These are phyloP conservation scores for Phytophthora meadii DNA, from an alignment of 352 stramenopile genomes.

Conservation along the genomic window DNA sequence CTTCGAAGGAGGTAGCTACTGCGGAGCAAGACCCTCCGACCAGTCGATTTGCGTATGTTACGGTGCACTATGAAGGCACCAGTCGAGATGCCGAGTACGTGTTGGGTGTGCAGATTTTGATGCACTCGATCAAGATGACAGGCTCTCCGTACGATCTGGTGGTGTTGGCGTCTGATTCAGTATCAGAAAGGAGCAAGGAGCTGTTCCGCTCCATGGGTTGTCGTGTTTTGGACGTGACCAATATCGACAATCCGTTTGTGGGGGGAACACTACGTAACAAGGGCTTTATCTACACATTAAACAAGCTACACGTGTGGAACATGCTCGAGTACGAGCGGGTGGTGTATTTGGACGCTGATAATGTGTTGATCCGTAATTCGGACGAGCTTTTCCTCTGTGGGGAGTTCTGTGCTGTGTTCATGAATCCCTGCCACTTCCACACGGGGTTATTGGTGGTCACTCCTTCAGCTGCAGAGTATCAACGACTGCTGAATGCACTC, in stretches of 20 bases:
- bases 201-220: constrained; percentile 86
- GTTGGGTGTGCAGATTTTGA: constrained; percentile 82
- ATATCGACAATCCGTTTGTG: constrained; percentile 90
- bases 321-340: constrained; percentile 91
- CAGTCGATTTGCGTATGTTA: constrained; percentile 86
- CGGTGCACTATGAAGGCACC: constrained; percentile 88
- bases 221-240: constrained; percentile 83
- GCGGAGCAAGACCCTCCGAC: constrained; percentile 27
- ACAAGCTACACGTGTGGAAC: constrained; percentile 92
- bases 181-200: constrained; percentile 75
- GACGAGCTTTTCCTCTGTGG: constrained; percentile 90
- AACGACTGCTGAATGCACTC: constrained; percentile 70
- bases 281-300: constrained; percentile 92
- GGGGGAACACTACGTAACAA: constrained; percentile 83
- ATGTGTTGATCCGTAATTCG: constrained; percentile 88
- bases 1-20: constrained; percentile 16
- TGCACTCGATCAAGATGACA: constrained; percentile 89
- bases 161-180: constrained; percentile 86
- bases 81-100: constrained; percentile 86
- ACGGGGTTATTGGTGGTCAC: constrained; percentile 88
- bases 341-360: constrained; percentile 92
- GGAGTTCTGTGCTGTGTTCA: constrained; percentile 90
- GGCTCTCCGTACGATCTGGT: constrained; percentile 86
- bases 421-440: constrained; percentile 93
- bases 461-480: constrained; percentile 72